phyloP scores from a whole-genome alignment of 179 eudicot genomes.

The Dionaea muscipula region DNA sequence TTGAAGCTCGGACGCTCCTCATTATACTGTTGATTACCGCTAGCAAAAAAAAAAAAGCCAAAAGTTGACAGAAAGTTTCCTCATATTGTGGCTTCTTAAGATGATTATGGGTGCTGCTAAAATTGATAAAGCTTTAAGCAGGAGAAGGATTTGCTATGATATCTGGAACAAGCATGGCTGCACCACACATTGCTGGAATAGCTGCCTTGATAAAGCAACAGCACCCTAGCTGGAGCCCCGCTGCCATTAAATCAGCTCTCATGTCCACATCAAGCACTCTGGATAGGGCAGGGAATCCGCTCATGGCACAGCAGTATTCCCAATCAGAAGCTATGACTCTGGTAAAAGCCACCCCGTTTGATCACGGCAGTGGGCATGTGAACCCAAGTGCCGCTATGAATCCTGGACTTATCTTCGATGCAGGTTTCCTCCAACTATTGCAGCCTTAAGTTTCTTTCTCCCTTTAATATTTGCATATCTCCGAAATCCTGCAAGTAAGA shows the following conservation, averaged over 20 bases:
- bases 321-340: constrained; percentile 51
- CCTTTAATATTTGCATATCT: not conserved
- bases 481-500: too few relatives aligned
- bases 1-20: too few relatives aligned
- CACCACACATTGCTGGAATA: constrained; percentile 89
- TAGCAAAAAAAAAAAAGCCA: too few relatives aligned
- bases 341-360: constrained; percentile 76
- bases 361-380: constrained; percentile 91
- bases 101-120: too few relatives aligned
- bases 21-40: too few relatives aligned
- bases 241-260: constrained; percentile 92
- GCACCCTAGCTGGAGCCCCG: constrained; percentile 85
- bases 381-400: constrained; percentile 87
- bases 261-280: constrained; percentile 70
- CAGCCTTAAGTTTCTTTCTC: not conserved
- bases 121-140: constrained; percentile 17
- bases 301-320: constrained; percentile 73
- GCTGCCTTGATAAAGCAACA: constrained; percentile 87
- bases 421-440: constrained; percentile 37
- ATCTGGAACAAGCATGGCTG: constrained; percentile 97
- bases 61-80: too few relatives aligned
- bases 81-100: too few relatives aligned
- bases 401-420: constrained; percentile 84
- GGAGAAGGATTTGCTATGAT: constrained; percentile 91
- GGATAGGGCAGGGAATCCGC: constrained; percentile 60